Evolutionary conservation across 2,329 filamentous ascomycete species (phyloP).

Genomic region (Acrocalymma vagum): DNA sequence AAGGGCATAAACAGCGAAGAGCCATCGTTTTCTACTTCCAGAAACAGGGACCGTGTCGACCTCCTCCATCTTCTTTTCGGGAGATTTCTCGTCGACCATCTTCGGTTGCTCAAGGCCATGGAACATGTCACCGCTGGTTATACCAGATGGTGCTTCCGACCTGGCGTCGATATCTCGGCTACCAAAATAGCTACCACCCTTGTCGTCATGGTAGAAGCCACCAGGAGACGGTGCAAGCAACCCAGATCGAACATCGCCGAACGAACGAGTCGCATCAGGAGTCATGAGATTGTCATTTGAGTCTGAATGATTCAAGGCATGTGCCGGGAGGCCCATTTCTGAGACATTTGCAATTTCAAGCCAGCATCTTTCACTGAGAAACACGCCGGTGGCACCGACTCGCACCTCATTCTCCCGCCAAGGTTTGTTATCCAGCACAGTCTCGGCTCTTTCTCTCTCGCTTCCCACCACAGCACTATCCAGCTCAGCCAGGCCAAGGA

Average conservation of each 20-base stretch:
- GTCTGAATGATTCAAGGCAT: slow-evolving; percentile 29
- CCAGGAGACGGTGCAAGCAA: slow-evolving; percentile 64
- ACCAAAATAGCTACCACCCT: slow-evolving; percentile 83
- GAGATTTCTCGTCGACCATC: slow-evolving; percentile 94
- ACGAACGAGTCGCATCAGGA: slow-evolving; percentile 60
- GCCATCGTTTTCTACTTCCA: slow-evolving; percentile 86
- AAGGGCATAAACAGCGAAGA: slow-evolving; percentile 81
- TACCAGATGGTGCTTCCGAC: slow-evolving; percentile 93
- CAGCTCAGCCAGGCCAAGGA: slow-evolving; percentile 85
- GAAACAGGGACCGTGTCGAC: slow-evolving; percentile 85
- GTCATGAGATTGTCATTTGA: slow-evolving; percentile 67
- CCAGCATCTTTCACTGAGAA: slow-evolving; percentile 96
- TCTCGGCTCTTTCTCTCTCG: slow-evolving; percentile 89
- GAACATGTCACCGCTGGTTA: slow-evolving; percentile 94
- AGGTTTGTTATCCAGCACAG: slow-evolving; percentile 88
- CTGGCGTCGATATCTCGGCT: slow-evolving; percentile 81
- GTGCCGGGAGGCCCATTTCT: slow-evolving; percentile 61
- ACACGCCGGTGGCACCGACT: slow-evolving; percentile 90
- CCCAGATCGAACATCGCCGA: slow-evolving; percentile 66
- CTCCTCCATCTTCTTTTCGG: slow-evolving; percentile 88
- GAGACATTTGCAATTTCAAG: slow-evolving; percentile 81
- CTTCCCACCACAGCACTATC: slow-evolving; percentile 89
- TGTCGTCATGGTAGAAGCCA: slow-evolving; percentile 75
- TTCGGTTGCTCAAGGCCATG: slow-evolving; percentile 93
- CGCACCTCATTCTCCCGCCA: slow-evolving; percentile 94